Percentiles rank a stretch among this genome's conserved stretches.
These are phyloP conservation scores for Fusarium sp. DNA, from an alignment of 2,329 filamentous ascomycete species.

Conservation along the genomic window DNA sequence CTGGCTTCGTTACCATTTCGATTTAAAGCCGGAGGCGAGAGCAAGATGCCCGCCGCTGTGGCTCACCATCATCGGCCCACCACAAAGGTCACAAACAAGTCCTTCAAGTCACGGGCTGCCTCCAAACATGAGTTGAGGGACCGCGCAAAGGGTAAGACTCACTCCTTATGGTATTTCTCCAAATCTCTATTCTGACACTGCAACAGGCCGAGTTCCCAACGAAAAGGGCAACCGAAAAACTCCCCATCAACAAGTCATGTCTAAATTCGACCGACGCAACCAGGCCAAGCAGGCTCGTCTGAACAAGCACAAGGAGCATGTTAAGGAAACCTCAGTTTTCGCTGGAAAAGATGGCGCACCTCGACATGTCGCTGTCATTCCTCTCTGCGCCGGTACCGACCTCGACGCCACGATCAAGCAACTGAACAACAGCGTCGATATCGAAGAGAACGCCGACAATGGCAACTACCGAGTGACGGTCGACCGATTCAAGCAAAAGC, in stretches of 20 bases:
- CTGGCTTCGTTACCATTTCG: constrained; percentile 82
- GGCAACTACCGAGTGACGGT: constrained; percentile 75
- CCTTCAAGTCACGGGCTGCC: constrained; percentile 92
- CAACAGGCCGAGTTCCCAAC: constrained; percentile 78
- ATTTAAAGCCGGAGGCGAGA: constrained; percentile 84
- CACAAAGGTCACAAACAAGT: constrained; percentile 88
- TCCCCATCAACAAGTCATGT: constrained; percentile 96
- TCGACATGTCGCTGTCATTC: constrained; percentile 87
- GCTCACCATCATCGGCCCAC: constrained; percentile 91
- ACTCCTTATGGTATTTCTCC: neutral
- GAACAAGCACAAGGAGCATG: constrained; percentile 84
- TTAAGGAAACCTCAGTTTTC: constrained; percentile 84
- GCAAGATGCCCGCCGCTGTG: constrained; percentile 79
- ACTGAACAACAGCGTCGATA: constrained; percentile 83
- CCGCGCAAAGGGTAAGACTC: constrained; percentile 77
- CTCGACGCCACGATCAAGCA: constrained; percentile 73
- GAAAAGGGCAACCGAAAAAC: constrained; percentile 85
- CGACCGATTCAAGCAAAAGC: constrained; percentile 93
- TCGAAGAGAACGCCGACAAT: constrained; percentile 73
- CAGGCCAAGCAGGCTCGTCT: constrained; percentile 91
- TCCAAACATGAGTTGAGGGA: constrained; percentile 91
- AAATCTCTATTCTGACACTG: neutral
- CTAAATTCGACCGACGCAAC: constrained; percentile 94
- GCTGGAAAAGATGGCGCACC: constrained; percentile 88
- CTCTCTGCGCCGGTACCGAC: constrained; percentile 81